phyloP scores from a whole-genome alignment of 2,329 filamentous ascomycete genomes.

The Fusarium incarnatum region DNA sequence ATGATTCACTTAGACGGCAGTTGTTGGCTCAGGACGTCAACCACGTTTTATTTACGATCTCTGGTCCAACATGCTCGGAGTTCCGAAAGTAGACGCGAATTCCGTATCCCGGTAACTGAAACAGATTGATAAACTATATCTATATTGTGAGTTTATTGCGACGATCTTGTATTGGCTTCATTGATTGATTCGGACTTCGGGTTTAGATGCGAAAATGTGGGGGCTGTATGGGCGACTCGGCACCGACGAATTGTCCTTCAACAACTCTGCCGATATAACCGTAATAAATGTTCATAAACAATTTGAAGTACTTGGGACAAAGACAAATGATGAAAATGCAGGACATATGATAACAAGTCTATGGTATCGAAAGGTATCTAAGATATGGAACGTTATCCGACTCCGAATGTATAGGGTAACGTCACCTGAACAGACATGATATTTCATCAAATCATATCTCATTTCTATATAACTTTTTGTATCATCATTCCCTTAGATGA shows the following conservation, averaged over 20 bases:
- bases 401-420: constrained; percentile 5
- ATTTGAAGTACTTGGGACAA: not conserved
- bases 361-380: not conserved
- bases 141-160: not conserved
- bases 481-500: constrained; percentile 45
- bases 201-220: not conserved
- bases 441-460: constrained; percentile 19
- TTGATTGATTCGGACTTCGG: not conserved
- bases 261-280: not conserved
- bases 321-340: not conserved
- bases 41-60: not conserved
- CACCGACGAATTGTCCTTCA: not conserved
- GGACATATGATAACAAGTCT: not conserved
- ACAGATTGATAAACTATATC: not conserved
- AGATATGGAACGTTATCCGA: not conserved
- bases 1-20: constrained; percentile 14
- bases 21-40: not conserved
- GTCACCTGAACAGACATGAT: not conserved
- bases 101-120: not conserved
- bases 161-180: not conserved
- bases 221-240: not conserved
- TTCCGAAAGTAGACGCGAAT: not conserved
- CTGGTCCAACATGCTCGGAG: not conserved
- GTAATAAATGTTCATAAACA: not conserved
- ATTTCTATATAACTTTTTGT: constrained; percentile 19